Evolutionary conservation across 441 rosid genomes (phyloP).

Genomic region (Pelargonium exstipulatum): DNA sequence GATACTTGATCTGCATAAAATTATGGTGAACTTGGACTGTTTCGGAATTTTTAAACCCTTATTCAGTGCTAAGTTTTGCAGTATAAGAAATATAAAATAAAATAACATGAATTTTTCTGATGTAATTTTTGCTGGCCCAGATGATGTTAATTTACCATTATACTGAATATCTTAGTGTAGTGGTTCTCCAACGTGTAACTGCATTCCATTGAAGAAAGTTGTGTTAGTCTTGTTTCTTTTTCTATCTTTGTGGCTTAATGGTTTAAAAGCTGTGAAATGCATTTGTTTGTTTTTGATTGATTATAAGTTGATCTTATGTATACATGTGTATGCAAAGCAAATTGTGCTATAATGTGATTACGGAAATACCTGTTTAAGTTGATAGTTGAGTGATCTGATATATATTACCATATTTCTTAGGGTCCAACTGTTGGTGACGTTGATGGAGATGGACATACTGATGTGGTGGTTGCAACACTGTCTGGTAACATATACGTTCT

Average conservation of each 20-base stretch:
- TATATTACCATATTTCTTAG: slow-evolving; percentile 37
- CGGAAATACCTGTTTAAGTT: slow-evolving; percentile 9
- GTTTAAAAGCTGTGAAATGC: neutral
- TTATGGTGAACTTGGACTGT: too few species aligned
- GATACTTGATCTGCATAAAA: neutral
- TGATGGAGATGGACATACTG: slow-evolving; percentile 95
- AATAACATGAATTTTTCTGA: too few species aligned
- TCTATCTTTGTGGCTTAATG: neutral
- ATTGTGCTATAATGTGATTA: neutral
- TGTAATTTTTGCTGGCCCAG: too few species aligned
- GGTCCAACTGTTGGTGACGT: slow-evolving; percentile 92
- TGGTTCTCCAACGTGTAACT: too few species aligned
- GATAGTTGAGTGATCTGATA: slow-evolving; percentile 21
- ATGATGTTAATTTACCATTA: too few species aligned
- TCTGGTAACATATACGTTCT: slow-evolving; percentile 92
- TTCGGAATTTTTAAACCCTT: too few species aligned
- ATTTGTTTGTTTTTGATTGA: neutral
- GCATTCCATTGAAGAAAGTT: too few species aligned
- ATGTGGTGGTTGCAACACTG: slow-evolving; percentile 85
- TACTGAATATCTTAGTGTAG: too few species aligned
- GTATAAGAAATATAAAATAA: too few species aligned
- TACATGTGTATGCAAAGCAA: neutral
- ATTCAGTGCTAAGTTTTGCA: too few species aligned
- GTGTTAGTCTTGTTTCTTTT: too few species aligned
- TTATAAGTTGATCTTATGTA: neutral